Evolutionary conservation across 2,329 filamentous ascomycete genomes (phyloP), one percentile per base, ranked within the genome.

Genomic region (Lojkania enalia): DNA sequence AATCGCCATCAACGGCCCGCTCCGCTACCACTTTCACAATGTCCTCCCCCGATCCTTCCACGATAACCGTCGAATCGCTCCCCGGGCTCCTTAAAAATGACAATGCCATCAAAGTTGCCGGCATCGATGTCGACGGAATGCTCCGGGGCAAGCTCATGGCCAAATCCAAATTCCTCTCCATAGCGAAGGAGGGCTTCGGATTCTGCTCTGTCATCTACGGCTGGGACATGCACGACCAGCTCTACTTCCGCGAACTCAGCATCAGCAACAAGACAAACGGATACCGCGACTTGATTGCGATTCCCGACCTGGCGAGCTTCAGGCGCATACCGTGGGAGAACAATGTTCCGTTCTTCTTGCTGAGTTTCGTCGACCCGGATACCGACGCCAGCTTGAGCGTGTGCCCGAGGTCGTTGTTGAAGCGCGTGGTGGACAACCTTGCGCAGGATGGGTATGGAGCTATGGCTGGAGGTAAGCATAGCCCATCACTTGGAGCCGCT

Each of bases 211-310:
- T 96, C 56, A 84, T 96, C 54, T 96, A 95, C 62, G 90, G 91
- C 67, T 96, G 91, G 91, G 90, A 96, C 71, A 95, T 96, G 89
- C 90, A 96, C 71, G 91, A 96, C 64, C 79, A 84, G 74, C 95
- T 89, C 9, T 96, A 96, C 70, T 85, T 88, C 67, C 83, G 80
- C 58, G 90, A 96, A 72, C 81, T 96, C 52, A 81, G 82, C 62
- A 86, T 96, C 69, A 94, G 88, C 72, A 96, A 95, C 73, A 87
- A 88, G 57, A 85, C 89, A 62, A 96, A 95, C 67, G 90, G 90
- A 32, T 96, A 95, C 71, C 82, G 86, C 54, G 91, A 96, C 69
- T 74, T 96, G 32, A 79, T 95, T 39, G 90, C 91, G 12, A 76
- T 92, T 27, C 85, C 90, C 1, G 90, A 96, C 64, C 74, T 96